These are phyloP conservation scores for Raphanus hybrid DNA, from an alignment of 441 rosid species.

Conservation along the genomic window DNA sequence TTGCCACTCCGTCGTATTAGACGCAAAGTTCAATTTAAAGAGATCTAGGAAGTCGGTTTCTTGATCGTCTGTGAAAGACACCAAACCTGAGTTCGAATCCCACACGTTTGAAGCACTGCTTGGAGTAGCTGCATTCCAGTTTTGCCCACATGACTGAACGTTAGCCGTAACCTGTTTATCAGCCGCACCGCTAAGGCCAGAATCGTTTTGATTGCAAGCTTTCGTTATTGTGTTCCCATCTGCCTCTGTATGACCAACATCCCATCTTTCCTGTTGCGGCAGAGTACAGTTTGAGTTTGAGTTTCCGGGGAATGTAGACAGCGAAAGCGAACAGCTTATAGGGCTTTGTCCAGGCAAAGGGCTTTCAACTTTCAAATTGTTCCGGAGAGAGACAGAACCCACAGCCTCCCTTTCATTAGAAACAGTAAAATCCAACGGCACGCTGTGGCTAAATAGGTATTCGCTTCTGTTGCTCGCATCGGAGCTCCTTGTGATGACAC, in stretches of 20 bases:
- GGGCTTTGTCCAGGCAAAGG: constrained; percentile 50
- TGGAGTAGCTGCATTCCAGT: too few relatives aligned
- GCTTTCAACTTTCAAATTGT: constrained; percentile 44
- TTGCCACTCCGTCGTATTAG: constrained; percentile 62
- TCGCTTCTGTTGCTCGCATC: constrained; percentile 50
- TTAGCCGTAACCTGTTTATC: constrained; percentile 34
- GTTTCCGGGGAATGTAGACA: constrained; percentile 50
- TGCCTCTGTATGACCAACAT: constrained; percentile 38
- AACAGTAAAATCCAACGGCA: constrained; percentile 48
- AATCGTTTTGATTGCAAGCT: constrained; percentile 41
- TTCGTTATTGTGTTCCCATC: constrained; percentile 38
- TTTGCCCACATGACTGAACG: too few relatives aligned
- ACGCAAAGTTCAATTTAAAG: constrained; percentile 41
- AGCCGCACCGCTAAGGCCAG: constrained; percentile 35
- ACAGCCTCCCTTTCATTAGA: constrained; percentile 41
- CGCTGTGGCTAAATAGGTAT: constrained; percentile 41
- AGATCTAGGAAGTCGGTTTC: constrained; percentile 63
- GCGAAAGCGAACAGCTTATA: constrained; percentile 50
- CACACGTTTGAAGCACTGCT: constrained; percentile 37
- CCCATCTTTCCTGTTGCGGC: constrained; percentile 43
- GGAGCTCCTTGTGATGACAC: constrained; percentile 48
- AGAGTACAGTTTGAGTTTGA: constrained; percentile 44
- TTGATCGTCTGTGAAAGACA: constrained; percentile 50
- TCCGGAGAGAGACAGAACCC: constrained; percentile 45
- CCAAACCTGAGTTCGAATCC: constrained; percentile 48